Base-by-base conservation (phyloP, 1,284 basidiomycete species). In the Mycena sp. region DNA sequence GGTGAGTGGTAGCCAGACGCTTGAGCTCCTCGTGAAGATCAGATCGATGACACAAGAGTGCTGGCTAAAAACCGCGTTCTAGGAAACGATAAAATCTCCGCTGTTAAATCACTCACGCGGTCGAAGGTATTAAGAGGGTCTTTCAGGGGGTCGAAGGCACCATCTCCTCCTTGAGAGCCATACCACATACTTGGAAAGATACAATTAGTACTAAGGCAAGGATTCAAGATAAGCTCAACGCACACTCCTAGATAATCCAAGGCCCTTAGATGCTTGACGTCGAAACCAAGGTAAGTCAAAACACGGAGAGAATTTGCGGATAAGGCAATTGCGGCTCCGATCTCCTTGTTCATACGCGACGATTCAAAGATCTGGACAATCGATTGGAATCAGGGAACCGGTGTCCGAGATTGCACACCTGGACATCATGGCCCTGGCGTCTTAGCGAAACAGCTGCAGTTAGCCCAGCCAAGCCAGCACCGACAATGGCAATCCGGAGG, bases 21-120 rank as follows among this genome's bases (percentile, higher is more conserved):
- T 35, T 50, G 11, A 64, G 57, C 19, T 64, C 62, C 6, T 56
- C 35, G 28, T 51, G 49, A 6, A 63, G 43, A 23, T 63, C 61
- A 29, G 9, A 45, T 21, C 61, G 41, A 21, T 53, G 61, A 11
- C 54, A 58, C n/a, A 58, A 1, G 6, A 53, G 3, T 40, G 53
- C 45, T 10, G 19, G n/a, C 26, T n/a, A 5, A 0, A 21, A 46
- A 30, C 23, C 28, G 29, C 12, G 19, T 44, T 32, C 12, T n/a
- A 45, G 11, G 26, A 26, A 40, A 40, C 25, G 0, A 12, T 35
- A 35, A 35, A 14, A n/a, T n/a, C n/a, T n/a, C n/a, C n/a, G 32
- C 9, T 9, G 32, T 7, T 35, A 14, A 49, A 26, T 23, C 2
- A 50, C 46, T 41, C 9, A 58, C 56, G 9, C 38, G 46, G 3